Evolutionary conservation across 1,139 yeast species (phyloP), one percentile per base, ranked within the genome.

Genomic region (Taphrina sp.): DNA sequence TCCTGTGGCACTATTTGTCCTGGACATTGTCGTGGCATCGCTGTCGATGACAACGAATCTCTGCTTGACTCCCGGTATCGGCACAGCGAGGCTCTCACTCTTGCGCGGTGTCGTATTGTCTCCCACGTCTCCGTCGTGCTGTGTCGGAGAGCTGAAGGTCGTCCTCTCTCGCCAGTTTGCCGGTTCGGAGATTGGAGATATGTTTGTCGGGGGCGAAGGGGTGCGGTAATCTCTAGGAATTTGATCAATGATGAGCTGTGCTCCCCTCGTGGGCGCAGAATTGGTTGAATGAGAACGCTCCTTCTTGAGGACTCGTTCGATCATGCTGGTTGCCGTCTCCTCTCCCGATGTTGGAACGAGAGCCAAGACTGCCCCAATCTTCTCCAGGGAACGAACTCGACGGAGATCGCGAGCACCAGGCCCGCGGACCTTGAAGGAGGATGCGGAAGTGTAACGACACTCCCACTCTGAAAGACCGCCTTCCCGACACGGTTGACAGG

Each of bases 361-460:
- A 14, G 31, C 14, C 12, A 22, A 33, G 14, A 24, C 33, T 19
- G 26, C 5, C 16, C 46, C 41, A 2, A 42, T 38, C 3, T 46
- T 34, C 23, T 49, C 54, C 14, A 31, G 41, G 5, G 37, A 29
- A 31, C 39, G 38, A 23, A 33, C 31, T 20, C 31, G 29, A 3
- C 47, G 36, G 10, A 43, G 29, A 7, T 43, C 38, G 17, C 29
- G 26, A 8, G 47, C 47, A 20, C 54, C 54, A 10, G 54, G 54
- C 8, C 54, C 54, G 24, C 54, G 54, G 12, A 49, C 54, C 33
- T 49, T 49, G 54, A 49, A 49, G 3, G 54, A 49, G 1, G 54
- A 49, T 22, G 54, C 54, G 16, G 54, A 49, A 10, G 54, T 49
- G 17, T 39, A 49, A 12, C 54, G 54, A 33, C 54, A 49, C 36